Base-by-base conservation (phyloP, 306 rosid genomes). In the Cicer cuneatum region DNA sequence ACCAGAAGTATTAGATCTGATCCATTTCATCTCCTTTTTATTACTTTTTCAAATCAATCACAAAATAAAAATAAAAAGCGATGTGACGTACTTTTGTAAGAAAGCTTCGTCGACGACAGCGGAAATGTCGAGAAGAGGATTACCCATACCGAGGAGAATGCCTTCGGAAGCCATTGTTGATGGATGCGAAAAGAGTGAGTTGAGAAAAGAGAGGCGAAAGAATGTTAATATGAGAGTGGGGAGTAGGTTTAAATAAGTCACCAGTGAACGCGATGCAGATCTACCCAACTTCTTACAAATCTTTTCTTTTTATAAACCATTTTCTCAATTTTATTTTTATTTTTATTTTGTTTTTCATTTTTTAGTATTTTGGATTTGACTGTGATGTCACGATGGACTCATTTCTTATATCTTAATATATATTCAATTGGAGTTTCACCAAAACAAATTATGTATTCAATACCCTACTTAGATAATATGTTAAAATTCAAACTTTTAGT, bases 121-220 rank as follows among this genome's bases (percentile, higher is more conserved):
- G 3, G 98, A 91, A 53, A 93, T 86, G 72, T 91, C 98, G 16
- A 93, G 97, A 15, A 93, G 90, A 41, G 98, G 98, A 57, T 93
- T 93, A 4, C 98, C 93, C 97, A 93, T 91, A 1, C 97, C 98
- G 80, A 93, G 52, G 29, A 93, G 92, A 70, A 88, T 66, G 19
- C 87, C 87, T 48, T 93, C 92, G 81, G 16, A 69, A 58, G 78
- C 96, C 98, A 93, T 93, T 60, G 73, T 1, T 71, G 41, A 7
- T 15, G 5, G 60, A 61, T 41, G 65, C 57, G 78, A 59, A 2
- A 14, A 21, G 5, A 54, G 24, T 15, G 39, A n/a, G 51, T 3
- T 1, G 49, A 5, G 46, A 66, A 12, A 7, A 1, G 10, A 1
- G 11, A 13, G 37, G 21, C 2, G 42, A 7, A 53, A 77, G 69